Evolutionary conservation across 139 green algal genomes (phyloP).

Genomic region (Desmodesmus armatus): DNA sequence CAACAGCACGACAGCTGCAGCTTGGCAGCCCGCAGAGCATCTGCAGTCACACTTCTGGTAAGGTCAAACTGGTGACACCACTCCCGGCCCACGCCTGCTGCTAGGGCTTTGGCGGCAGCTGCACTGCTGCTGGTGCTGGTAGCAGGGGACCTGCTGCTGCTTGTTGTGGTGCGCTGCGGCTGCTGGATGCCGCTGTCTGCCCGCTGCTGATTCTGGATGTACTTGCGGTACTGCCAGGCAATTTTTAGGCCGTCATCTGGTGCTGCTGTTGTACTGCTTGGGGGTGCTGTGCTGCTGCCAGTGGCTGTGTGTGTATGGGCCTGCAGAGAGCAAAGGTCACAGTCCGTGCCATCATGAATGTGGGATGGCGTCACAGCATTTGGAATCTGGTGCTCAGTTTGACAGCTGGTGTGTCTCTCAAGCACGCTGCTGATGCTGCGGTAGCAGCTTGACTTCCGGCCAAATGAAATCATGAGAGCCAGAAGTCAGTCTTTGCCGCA

Average conservation of each 20-base stretch:
- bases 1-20: constrained; percentile 9
- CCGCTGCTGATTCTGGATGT: constrained; percentile 67
- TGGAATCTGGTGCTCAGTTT: no score
- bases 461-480: no score
- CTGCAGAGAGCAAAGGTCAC: no score
- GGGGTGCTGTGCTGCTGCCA: not conserved
- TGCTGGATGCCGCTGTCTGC: not conserved
- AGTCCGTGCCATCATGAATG: no score
- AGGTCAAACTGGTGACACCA: constrained; percentile 87
- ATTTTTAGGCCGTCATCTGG: constrained; percentile 73
- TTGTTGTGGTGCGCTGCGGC: not conserved
- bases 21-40: constrained; percentile 42
- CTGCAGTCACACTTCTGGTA: constrained; percentile 32
- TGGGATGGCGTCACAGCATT: no score
- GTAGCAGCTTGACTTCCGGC: not conserved
- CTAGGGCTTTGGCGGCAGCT: constrained; percentile 36
- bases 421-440: constrained; percentile 5
- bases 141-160: not conserved
- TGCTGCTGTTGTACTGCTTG: constrained; percentile 22
- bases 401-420: no score
- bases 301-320: no score
- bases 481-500: no score
- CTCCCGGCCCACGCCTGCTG: constrained; percentile 57
- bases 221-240: constrained; percentile 90
- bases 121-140: constrained; percentile 7